These are phyloP conservation scores for Heliosperma pusillum DNA, from an alignment of 148 eudicot genomes.

Conservation along the genomic window DNA sequence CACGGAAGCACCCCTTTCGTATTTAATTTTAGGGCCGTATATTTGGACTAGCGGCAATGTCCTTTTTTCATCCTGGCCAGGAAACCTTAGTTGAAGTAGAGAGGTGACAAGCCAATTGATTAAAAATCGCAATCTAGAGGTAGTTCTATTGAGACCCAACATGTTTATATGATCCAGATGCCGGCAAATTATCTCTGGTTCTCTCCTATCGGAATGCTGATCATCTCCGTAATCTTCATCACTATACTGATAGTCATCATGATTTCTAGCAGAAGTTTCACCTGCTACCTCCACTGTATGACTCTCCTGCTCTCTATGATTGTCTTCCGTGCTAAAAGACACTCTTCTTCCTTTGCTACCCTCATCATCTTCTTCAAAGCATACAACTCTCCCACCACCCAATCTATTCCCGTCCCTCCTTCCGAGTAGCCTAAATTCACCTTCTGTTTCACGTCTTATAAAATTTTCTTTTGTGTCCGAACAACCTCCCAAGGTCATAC, in stretches of 20 bases:
- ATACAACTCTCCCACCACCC: constrained; percentile 59
- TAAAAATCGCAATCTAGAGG: constrained; percentile 72
- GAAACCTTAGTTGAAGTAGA: constrained; percentile 61
- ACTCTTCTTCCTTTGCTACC: constrained; percentile 63
- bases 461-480: constrained; percentile 69
- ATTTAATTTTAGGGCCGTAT: constrained; percentile 92
- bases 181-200: constrained; percentile 76
- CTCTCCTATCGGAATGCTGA: constrained; percentile 59
- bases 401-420: constrained; percentile 70
- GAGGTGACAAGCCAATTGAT: constrained; percentile 95
- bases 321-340: constrained; percentile 72
- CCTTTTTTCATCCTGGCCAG: constrained; percentile 40
- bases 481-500: constrained; percentile 40
- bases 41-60: constrained; percentile 63
- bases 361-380: constrained; percentile 63
- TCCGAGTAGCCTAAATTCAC: constrained; percentile 82
- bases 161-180: constrained; percentile 93
- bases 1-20: constrained; percentile 93
- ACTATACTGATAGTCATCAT: constrained; percentile 60
- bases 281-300: constrained; percentile 54
- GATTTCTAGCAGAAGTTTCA: constrained; percentile 47
- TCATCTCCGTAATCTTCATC: constrained; percentile 68
- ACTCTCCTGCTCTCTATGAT: constrained; percentile 36
- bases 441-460: constrained; percentile 90
- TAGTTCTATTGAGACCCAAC: constrained; percentile 89